Evolutionary conservation across 1,284 basidiomycete species (phyloP), one percentile per base, ranked within the genome.

Genomic region (Sanghuangporus sanghuang): DNA sequence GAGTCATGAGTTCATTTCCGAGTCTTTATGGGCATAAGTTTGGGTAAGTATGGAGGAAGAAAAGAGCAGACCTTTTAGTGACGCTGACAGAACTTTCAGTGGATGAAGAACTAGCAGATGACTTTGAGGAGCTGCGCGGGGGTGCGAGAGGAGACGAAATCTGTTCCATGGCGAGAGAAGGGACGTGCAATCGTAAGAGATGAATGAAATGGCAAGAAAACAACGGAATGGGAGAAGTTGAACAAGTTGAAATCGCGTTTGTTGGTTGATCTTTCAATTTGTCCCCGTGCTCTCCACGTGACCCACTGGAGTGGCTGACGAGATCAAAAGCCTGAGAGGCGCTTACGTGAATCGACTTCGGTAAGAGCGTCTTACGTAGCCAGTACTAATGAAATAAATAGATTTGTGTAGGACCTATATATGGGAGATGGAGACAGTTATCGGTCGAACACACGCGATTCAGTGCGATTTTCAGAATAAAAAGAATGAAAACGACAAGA

Each of bases 1-100:
- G 78, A 39, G 86, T 87, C 91, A 93, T 93, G 18, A 93, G 82
- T 76, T 93, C 90, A 72, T 81, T 92, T 68, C 85, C 84, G 62
- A 93, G 79, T 62, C 91, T 90, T 64, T 9, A 57, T 48, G 61
- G 35, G 48, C 39, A 54, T 53, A 48, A 61, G 55, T 23, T 36
- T 5, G 40, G 14, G 32, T 32, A 14, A 35, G 21, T 36, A 23
- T 32, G 27, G 18, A 0, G 35, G 53, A 7, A 38, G 42, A n/a
- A 38, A n/a, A n/a, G 23, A 57, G 67, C 77, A 53, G 56, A 89
- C 90, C 90, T 84, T 82, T 92, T 92, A 49, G 90, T 88, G 60
- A 92, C 90, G 70, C 88, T 91, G 46, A 89, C 90, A 14, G 84
- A 81, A 48, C 77, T 79, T 69, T 86, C 86, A 35, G 78, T 76